Percentiles rank a stretch among this genome's conserved stretches.
phyloP scores from a whole-genome alignment of 768 basidiomycete genomes.

The Royoungia palumana region DNA sequence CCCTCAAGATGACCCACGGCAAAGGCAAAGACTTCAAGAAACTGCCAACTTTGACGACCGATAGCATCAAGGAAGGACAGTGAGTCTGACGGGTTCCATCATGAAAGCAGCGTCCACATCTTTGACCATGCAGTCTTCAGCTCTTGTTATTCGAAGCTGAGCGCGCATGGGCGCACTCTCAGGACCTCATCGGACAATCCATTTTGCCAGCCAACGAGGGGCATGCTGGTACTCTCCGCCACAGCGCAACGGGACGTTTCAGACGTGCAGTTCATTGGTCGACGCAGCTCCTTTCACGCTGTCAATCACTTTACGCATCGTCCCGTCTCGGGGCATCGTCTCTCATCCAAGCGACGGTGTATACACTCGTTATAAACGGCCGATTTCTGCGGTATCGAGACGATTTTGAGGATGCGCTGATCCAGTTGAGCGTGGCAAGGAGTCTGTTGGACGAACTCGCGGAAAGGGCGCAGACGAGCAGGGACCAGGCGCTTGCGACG shows the following conservation, averaged over 20 bases:
- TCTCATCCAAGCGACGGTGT: slow-evolving; percentile 69
- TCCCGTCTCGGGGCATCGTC: slow-evolving; percentile 53
- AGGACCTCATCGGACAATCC: slow-evolving; percentile 62
- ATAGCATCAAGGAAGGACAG: slow-evolving; percentile 83
- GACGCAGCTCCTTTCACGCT: slow-evolving; percentile 69
- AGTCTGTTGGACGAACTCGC: slow-evolving; percentile 68
- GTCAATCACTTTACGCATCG: slow-evolving; percentile 57
- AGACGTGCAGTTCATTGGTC: slow-evolving; percentile 78
- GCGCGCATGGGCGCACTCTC: slow-evolving; percentile 87
- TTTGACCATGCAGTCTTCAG: slow-evolving; percentile 54
- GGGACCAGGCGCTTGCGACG: slow-evolving; percentile 84
- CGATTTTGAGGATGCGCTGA: slow-evolving; percentile 70
- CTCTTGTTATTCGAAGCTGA: slow-evolving; percentile 88
- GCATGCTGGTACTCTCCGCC: slow-evolving; percentile 56
- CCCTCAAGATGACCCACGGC: slow-evolving; percentile 82
- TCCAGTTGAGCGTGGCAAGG: slow-evolving; percentile 77
- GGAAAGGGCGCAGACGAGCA: slow-evolving; percentile 58
- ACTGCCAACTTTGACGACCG: slow-evolving; percentile 58
- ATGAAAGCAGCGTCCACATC: slow-evolving; percentile 5
- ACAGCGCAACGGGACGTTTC: slow-evolving; percentile 76
- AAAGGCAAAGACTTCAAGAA: slow-evolving; percentile 91
- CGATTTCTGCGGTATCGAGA: slow-evolving; percentile 75
- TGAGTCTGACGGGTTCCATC: slow-evolving; percentile 38
- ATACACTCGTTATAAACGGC: slow-evolving; percentile 80
- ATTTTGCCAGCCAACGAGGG: slow-evolving; percentile 49